Evolutionary conservation across 306 rosid genomes (phyloP).

Genomic region (Trifolium fragiferum): DNA sequence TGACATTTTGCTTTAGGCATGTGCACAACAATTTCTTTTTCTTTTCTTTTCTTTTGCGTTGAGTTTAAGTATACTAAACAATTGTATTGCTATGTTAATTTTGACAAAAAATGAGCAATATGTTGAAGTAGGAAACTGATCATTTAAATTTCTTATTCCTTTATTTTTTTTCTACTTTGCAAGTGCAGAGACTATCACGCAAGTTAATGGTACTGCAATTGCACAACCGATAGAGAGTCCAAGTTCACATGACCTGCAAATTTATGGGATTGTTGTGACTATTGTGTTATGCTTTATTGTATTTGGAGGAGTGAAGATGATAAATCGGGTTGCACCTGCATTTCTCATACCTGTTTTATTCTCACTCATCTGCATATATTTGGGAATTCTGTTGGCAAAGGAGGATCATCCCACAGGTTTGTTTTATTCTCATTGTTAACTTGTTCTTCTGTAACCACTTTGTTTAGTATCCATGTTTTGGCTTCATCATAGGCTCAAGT

Average conservation of each 20-base stretch:
- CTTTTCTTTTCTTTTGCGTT: constrained; percentile 14
- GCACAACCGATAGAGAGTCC: constrained; percentile 69
- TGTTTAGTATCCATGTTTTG: constrained; percentile 21
- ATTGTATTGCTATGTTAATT: neutral
- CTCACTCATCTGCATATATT: constrained; percentile 80
- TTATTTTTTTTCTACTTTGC: constrained; percentile 38
- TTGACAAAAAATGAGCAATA: constrained; percentile 7
- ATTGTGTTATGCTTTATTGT: constrained; percentile 91
- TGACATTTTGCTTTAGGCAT: constrained; percentile 6
- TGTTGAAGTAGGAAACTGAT: constrained; percentile 34
- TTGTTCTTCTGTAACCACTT: constrained; percentile 16
- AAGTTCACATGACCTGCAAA: constrained; percentile 92
- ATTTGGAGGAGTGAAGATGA: constrained; percentile 98
- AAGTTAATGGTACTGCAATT: constrained; percentile 71
- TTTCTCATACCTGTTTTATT: constrained; percentile 90
- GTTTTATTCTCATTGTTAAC: constrained; percentile 34
- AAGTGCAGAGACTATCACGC: constrained; percentile 74
- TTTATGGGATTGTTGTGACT: constrained; percentile 95
- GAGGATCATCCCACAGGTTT: constrained; percentile 80
- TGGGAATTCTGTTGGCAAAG: constrained; percentile 76
- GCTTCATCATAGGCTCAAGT: constrained; percentile 20
- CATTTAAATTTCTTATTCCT: constrained; percentile 19
- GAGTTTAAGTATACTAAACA: constrained; percentile 11
- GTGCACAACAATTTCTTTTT: neutral
- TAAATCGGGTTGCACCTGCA: constrained; percentile 98